These are phyloP conservation scores for Salix koriyanagi DNA, from an alignment of 345 rosid genomes.

Conservation along the genomic window DNA sequence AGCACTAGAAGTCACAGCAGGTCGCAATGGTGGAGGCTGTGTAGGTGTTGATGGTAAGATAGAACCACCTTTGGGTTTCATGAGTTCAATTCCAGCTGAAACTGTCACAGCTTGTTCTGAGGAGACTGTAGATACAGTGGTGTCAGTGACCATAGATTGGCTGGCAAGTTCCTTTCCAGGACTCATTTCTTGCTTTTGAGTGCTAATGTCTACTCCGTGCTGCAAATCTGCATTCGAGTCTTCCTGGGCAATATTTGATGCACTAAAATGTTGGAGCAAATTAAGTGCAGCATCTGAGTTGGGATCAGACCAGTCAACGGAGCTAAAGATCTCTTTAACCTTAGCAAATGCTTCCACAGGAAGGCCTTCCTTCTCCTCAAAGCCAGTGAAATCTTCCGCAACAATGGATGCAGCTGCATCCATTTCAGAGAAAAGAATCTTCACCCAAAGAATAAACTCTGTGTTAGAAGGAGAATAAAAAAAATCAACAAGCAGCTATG, in stretches of 20 bases:
- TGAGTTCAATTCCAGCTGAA: slow-evolving; percentile 16
- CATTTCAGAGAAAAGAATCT: slow-evolving; percentile 96
- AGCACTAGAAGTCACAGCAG: slow-evolving; percentile 11
- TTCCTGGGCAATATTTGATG: slow-evolving; percentile 49
- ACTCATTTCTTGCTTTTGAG: slow-evolving; percentile 35
- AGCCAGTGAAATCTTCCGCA: slow-evolving; percentile 49
- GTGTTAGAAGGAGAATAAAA: slow-evolving; percentile 19
- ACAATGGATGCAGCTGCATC: slow-evolving; percentile 72
- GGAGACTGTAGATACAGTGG: slow-evolving; percentile 13
- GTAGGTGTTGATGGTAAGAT: slow-evolving; percentile 33
- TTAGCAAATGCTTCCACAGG: slow-evolving; percentile 85
- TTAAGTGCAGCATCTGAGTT: slow-evolving; percentile 63
- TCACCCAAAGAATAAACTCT: slow-evolving; percentile 30
- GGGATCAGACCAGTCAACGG: slow-evolving; percentile 73
- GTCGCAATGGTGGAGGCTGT: slow-evolving; percentile 24
- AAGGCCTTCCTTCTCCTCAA: slow-evolving; percentile 85
- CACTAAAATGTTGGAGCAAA: slow-evolving; percentile 70
- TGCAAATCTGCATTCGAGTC: slow-evolving; percentile 31
- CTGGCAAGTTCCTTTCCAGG: slow-evolving; percentile 26
- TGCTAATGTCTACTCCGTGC: slow-evolving; percentile 26
- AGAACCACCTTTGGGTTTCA: slow-evolving; percentile 21
- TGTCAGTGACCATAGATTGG: slow-evolving; percentile 17
- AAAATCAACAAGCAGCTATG: neutral
- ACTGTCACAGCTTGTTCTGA: slow-evolving; percentile 10
- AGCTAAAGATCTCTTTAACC: slow-evolving; percentile 85